Evolutionary conservation across 305 asterid genomes (phyloP), one percentile per base, ranked within the genome.

Genomic region (Ajuga reptans): DNA sequence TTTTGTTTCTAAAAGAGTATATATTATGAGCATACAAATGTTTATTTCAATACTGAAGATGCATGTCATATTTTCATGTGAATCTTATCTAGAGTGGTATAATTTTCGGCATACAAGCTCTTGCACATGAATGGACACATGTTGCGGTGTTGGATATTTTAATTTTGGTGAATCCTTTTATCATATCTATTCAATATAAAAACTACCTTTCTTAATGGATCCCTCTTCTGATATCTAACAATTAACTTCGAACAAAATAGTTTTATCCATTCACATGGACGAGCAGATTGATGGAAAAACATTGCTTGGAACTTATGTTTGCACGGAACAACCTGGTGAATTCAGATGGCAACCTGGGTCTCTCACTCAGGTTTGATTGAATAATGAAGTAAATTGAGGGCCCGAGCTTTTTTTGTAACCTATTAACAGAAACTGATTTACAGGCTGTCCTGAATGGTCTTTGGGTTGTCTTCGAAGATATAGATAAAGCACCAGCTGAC

Each of bases 301-400:
- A 66, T 72, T 94, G 77, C 81, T 91, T 72, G 99, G 99, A 72
- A 87, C 85, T 75, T 89, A 91, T 80, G 96, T 94, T 59, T 91
- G 93, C 78, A 81, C 95, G 0, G 99, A 91, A 68, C 82, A 82
- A 75, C 98, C 99, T 68, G 99, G 99, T 42, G 99, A 94, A 82
- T 94, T 94, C 87, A 85, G 87, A 83, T 94, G 99, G 99, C 99
- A 91, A 76, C 95, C 95, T 80, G 99, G 98, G 76, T 87, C 96
- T 73, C 97, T 94, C 62, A 84, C 96, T 46, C 99, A 91, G 97
- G 99, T 93, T 77, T 79, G 61, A 62, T 54, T 39, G 27, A 10
- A 73, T 63, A 53, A 42, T 42, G 17, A 42, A 29, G 69, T 61
- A 10, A 68, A 21, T 46, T 68, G 74, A 56, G 39, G 66, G 50